Base-by-base conservation (phyloP, 2,329 filamentous ascomycete genomes). In the Ceratocystis eucalypticola region DNA sequence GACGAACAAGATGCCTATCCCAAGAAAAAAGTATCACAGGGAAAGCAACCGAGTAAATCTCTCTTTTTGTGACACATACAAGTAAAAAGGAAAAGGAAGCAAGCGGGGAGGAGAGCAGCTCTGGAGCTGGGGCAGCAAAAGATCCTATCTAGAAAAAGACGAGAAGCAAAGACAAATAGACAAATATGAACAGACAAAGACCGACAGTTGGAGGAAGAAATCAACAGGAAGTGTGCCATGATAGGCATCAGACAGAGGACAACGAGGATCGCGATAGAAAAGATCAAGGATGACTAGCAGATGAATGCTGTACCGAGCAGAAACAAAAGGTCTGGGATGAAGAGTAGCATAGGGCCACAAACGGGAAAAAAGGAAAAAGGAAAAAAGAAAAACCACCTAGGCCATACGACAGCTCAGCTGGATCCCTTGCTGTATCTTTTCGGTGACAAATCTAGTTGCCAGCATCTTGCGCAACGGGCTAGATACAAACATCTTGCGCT, bases 391-490 rank as follows among this genome's bases (percentile, higher is more conserved):
- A 41, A 41, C 37, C 55, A 33, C 28, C 33, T 30, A 59, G n/a
- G 30, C 28, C 25, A 59, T 30, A 30, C 55, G 55, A n/a, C 55
- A 59, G 55, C 28, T 59, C 10, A 59, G 30, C 12, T 59, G 25
- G 7, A 59, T 33, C 25, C 55, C 55, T 15, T 59, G 25, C 30
- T 59, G 55, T n/a, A 59, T 28, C 55, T 59, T 59, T 30, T 59
- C 55, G 20, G n/a, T 59, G 12, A 59, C 55, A 37, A 59, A 37
- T 30, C 55, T 59, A 20, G 55, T 37, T 17, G 55, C 55, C 30
- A 59, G 10, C 55, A 59, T 59, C 55, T 59, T 59, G 55, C 55
- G 55, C 30, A 59, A 25, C 17, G 55, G 55, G 8, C 55, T 59
- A 22, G 55, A 59, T 17, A 59, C 55, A 33, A 33, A 30, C 55